These are phyloP conservation scores for Dinochytrium kinnereticum DNA, from an alignment of 371 early-diverging fungal species.

Conservation along the genomic window DNA sequence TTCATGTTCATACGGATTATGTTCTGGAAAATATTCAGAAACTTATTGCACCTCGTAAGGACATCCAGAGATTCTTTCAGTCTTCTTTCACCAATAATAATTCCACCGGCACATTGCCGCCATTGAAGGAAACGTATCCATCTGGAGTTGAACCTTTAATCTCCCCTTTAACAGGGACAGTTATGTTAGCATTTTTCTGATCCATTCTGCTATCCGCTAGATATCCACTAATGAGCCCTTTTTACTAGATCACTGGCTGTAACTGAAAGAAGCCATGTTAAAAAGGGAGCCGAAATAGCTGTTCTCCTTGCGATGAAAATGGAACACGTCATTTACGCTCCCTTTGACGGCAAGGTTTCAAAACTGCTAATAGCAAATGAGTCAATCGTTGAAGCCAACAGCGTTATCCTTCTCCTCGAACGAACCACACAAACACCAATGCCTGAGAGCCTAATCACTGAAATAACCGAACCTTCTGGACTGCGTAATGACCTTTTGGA, in stretches of 20 bases:
- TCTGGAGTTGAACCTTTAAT: neutral
- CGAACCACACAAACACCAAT: neutral
- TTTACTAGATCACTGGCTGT: neutral
- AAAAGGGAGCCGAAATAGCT: conserved; percentile 12
- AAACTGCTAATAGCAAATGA: neutral
- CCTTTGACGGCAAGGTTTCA: neutral
- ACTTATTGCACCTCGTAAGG: neutral
- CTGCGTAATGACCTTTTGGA: conserved; percentile 31
- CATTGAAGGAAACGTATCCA: neutral
- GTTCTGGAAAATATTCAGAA: neutral
- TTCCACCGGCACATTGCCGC: too few species aligned
- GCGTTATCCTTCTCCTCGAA: neutral
- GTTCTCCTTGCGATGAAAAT: conserved; percentile 28
- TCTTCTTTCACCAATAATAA: neutral
- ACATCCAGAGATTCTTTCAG: neutral
- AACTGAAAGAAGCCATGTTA: neutral
- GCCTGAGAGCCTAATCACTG: neutral
- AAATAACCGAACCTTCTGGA: too few species aligned
- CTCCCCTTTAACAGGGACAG: neutral
- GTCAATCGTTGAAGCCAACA: neutral
- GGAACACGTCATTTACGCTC: conserved; percentile 24
- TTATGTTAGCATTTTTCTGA: neutral
- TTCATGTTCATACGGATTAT: neutral
- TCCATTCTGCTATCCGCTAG: too few species aligned
- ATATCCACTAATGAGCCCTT: neutral